phyloP scores from a whole-genome alignment of 768 basidiomycete genomes.

The Cubamyces lactineus region DNA sequence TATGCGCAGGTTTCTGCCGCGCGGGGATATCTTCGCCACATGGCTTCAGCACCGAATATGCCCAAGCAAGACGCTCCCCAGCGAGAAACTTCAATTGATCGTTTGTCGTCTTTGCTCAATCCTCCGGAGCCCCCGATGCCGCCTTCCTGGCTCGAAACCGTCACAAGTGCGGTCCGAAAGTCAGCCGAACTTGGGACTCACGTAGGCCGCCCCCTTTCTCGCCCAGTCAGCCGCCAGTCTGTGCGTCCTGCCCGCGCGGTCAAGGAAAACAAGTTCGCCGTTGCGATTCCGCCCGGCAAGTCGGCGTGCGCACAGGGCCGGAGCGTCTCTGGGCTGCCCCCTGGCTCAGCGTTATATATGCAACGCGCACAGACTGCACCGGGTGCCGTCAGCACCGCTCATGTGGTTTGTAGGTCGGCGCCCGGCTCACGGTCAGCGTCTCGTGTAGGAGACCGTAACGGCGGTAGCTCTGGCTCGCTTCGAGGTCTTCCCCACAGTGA shows the following conservation, averaged over 20 bases:
- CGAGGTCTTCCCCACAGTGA: conserved; percentile 21
- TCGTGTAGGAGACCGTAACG: conserved; percentile 33
- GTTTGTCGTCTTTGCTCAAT: conserved; percentile 10
- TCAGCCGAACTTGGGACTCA: conserved; percentile 52
- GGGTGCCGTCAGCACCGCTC: conserved; percentile 50
- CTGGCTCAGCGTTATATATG: conserved; percentile 28
- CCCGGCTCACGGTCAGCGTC: conserved; percentile 67
- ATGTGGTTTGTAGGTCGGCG: conserved; percentile 71
- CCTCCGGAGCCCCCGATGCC: conserved; percentile 56
- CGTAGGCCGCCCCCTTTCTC: conserved; percentile 42
- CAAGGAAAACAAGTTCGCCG: conserved; percentile 29
- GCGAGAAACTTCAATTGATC: conserved; percentile 19
- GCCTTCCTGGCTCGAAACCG: conserved; percentile 68
- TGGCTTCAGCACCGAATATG: conserved; percentile 62
- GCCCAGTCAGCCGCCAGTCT: conserved; percentile 22
- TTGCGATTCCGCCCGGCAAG: conserved; percentile 35
- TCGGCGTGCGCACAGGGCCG: conserved; percentile 8
- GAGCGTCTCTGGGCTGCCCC: conserved; percentile 24
- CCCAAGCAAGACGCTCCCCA: conserved; percentile 26
- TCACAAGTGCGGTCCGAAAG: conserved; percentile 63
- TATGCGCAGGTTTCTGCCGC: conserved; percentile 48
- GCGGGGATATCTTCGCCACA: conserved; percentile 72
- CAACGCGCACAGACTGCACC: conserved; percentile 40
- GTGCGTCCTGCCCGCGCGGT: conserved; percentile 29
- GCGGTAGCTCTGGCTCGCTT: conserved; percentile 6